Percentiles rank a stretch among this genome's conserved stretches.
Conservation (phyloP, 169 alveolate genomes). For the Plasmodium relictum region DNA sequence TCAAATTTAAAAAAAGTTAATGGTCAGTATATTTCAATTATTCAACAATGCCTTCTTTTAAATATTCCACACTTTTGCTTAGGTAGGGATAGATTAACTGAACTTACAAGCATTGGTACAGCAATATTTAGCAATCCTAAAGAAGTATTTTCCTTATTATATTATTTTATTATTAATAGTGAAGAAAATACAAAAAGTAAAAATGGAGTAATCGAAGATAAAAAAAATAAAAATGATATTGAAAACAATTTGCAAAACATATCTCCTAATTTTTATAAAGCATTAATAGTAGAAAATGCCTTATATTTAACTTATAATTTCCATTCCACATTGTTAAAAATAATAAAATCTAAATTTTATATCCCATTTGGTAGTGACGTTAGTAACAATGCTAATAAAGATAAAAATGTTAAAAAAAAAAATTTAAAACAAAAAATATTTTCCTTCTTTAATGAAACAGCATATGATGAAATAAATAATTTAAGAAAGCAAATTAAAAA, state of each 20-base stretch:
- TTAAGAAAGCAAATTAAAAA: slow-evolving; percentile 42
- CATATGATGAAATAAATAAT: slow-evolving; percentile 67
- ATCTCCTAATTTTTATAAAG: slow-evolving; percentile 66
- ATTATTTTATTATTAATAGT: slow-evolving; percentile 69
- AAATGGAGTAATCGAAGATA: not conserved
- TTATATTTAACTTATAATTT: slow-evolving; percentile 54
- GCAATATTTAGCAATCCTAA: slow-evolving; percentile 71
- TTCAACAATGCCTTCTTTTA: slow-evolving; percentile 75
- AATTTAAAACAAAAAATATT: slow-evolving; percentile 14
- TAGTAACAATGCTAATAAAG: not conserved
- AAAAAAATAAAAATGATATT: not conserved
- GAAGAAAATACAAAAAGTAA: not conserved
- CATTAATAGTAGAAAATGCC: slow-evolving; percentile 71
- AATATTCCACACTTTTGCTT: slow-evolving; percentile 77
- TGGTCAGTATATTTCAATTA: slow-evolving; percentile 73
- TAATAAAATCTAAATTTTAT: slow-evolving; percentile 42
- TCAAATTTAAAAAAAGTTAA: slow-evolving; percentile 61
- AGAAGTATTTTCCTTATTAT: slow-evolving; percentile 57
- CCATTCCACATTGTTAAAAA: slow-evolving; percentile 61
- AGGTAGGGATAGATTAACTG: slow-evolving; percentile 77
- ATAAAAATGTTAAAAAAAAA: not conserved
- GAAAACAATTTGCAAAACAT: slow-evolving; percentile 41
- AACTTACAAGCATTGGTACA: slow-evolving; percentile 70
- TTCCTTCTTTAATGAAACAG: slow-evolving; percentile 71
- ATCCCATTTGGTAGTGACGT: not conserved